These are phyloP conservation scores for Chaetoceros tenuissimus DNA, from an alignment of 108 stramenopile species.

Conservation along the genomic window DNA sequence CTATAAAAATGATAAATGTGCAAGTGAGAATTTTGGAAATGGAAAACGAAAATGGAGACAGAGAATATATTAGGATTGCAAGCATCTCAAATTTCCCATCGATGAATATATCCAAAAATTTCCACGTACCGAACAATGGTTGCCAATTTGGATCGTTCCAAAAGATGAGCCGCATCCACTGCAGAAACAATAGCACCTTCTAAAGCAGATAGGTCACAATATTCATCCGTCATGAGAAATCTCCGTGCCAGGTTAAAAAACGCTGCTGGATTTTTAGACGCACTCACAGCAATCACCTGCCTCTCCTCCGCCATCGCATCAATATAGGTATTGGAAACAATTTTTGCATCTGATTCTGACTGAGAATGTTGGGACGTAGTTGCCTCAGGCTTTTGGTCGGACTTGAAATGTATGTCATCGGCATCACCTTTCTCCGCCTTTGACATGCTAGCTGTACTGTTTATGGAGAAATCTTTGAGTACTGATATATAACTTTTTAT, in stretches of 20 bases:
- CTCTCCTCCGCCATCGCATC: conserved; percentile 5
- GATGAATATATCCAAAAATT: too few relatives aligned
- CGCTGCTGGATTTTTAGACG: conserved; percentile 69
- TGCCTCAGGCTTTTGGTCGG: neutral
- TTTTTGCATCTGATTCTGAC: neutral
- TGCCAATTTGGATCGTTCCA: conserved; percentile 73
- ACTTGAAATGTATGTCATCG: neutral
- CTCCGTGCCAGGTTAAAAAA: conserved; percentile 79
- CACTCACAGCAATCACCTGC: conserved; percentile 82
- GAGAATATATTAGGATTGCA: too few relatives aligned
- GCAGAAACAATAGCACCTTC: conserved; percentile 84
- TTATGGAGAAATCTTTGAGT: neutral
- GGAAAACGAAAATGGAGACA: conserved; percentile 1
- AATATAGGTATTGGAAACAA: neutral
- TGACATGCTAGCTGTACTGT: neutral
- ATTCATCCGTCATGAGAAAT: conserved; percentile 75
- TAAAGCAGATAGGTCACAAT: conserved; percentile 70
- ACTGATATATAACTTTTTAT: neutral
- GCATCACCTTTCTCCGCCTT: neutral
- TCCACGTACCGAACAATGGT: conserved; percentile 62
- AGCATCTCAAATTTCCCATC: too few relatives aligned
- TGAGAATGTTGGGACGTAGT: neutral
- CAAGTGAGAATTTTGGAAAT: conserved; percentile 1
- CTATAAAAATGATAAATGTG: conserved; percentile 14
- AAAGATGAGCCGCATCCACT: conserved; percentile 76